These are phyloP conservation scores for Diaporthe ilicicola DNA, from an alignment of 2,329 filamentous ascomycete genomes.

Conservation along the genomic window DNA sequence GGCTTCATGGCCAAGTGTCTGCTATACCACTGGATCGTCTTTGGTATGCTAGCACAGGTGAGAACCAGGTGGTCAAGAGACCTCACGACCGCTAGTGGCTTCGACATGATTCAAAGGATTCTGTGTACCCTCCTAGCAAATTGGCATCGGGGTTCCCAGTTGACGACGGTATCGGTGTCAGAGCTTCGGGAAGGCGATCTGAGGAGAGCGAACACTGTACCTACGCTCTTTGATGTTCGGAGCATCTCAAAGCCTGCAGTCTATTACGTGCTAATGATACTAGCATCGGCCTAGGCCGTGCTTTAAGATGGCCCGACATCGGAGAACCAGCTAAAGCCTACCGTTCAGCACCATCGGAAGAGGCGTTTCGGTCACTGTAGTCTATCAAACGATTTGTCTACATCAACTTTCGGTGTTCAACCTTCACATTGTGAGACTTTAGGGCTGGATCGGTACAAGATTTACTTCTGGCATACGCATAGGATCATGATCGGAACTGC, in stretches of 20 bases:
- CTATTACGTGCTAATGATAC: background rate
- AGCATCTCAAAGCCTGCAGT: background rate
- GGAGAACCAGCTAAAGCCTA: background rate
- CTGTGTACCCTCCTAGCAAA: background rate
- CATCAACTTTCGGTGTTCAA: background rate
- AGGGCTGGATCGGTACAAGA: too few species aligned
- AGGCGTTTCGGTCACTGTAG: too few species aligned
- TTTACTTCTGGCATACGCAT: too few species aligned
- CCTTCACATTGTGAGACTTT: background rate
- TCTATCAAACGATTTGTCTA: too few species aligned
- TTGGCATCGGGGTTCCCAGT: background rate
- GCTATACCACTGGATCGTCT: conserved; percentile 63
- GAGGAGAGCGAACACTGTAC: background rate
- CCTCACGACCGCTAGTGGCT: conserved; percentile 41
- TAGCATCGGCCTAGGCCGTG: background rate
- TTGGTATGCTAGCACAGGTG: conserved; percentile 60
- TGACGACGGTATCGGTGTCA: background rate
- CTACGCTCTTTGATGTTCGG: background rate
- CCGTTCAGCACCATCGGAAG: background rate
- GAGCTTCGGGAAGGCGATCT: background rate
- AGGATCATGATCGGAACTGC: too few species aligned
- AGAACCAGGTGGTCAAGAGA: conserved; percentile 69
- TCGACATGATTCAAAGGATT: conserved; percentile 36
- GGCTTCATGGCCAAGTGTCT: conserved; percentile 64
- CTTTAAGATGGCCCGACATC: background rate